A percentile compares a stretch with the other conserved stretches of the same genome.
These are phyloP conservation scores for Leptomonas pyrrhocoris DNA, from an alignment of 208 protist genomes.

Conservation along the genomic window DNA sequence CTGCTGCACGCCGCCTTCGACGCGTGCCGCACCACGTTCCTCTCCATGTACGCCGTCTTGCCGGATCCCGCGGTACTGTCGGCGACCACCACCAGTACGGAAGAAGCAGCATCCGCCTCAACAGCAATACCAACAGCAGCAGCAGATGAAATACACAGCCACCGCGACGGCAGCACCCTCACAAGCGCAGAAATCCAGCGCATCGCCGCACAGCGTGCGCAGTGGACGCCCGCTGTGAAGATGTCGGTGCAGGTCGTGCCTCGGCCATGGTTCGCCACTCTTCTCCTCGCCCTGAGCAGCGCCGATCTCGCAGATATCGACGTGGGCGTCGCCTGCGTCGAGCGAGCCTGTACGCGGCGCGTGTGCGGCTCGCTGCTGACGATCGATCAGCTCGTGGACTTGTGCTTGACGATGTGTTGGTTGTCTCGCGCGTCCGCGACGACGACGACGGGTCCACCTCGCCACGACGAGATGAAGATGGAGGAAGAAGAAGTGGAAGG, in stretches of 20 bases:
- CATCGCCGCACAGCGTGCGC: conserved; percentile 26
- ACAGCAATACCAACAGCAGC: neutral
- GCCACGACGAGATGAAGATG: neutral
- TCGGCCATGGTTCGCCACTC: conserved; percentile 42
- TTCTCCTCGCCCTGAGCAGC: conserved; percentile 53
- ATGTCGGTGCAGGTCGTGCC: conserved; percentile 61
- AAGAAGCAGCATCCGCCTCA: neutral
- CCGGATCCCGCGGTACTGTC: neutral
- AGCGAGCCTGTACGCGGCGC: conserved; percentile 40
- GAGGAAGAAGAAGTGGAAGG: neutral
- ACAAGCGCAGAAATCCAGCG: conserved; percentile 8
- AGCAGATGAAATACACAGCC: neutral
- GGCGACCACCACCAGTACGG: neutral
- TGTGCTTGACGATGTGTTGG: conserved; percentile 60
- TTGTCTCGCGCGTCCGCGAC: conserved; percentile 29
- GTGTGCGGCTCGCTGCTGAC: conserved; percentile 38
- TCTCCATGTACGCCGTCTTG: conserved; percentile 64
- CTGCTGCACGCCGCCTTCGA: conserved; percentile 75
- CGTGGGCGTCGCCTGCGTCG: conserved; percentile 54
- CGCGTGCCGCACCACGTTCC: conserved; percentile 64
- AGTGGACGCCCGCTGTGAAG: conserved; percentile 52
- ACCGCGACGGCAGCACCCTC: neutral
- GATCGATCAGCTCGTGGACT: conserved; percentile 47
- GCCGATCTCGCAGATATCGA: conserved; percentile 44
- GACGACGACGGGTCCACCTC: conserved; percentile 4